A percentile compares a stretch with the other conserved stretches of the same genome.
phyloP scores from a whole-genome alignment of 768 basidiomycete genomes.

The Fomitopsis serialis region DNA sequence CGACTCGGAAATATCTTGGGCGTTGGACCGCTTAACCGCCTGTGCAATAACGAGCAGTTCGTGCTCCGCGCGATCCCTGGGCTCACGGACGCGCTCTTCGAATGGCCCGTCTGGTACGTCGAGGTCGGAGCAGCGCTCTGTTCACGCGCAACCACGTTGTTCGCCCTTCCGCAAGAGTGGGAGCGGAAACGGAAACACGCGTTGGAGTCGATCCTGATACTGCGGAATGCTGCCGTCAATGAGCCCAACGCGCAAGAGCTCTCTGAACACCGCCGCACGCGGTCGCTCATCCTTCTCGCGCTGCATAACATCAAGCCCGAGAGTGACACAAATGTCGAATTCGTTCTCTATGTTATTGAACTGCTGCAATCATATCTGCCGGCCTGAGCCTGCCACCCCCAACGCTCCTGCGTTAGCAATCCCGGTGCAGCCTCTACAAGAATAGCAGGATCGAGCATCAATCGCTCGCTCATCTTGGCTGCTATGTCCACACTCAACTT shows the following conservation, averaged over 20 bases:
- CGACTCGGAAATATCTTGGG: constrained; percentile 80
- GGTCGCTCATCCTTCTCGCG: constrained; percentile 60
- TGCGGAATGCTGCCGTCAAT: constrained; percentile 80
- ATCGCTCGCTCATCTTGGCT: constrained; percentile 72
- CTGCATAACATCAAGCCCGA: constrained; percentile 56
- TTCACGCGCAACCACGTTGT: constrained; percentile 41
- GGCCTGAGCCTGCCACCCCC: constrained; percentile 35
- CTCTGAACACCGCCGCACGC: constrained; percentile 50
- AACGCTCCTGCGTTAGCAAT: constrained; percentile 28
- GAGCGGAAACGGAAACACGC: constrained; percentile 65
- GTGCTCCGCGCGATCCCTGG: constrained; percentile 68
- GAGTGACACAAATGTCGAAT: constrained; percentile 67
- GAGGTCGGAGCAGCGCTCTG: constrained; percentile 48
- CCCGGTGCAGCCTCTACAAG: constrained; percentile 53
- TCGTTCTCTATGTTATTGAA: constrained; percentile 67
- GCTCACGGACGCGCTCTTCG: constrained; percentile 76
- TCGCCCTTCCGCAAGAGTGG: constrained; percentile 47
- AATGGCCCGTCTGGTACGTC: constrained; percentile 85
- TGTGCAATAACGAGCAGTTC: constrained; percentile 79
- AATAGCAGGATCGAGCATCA: constrained; percentile 53
- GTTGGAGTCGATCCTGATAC: constrained; percentile 77
- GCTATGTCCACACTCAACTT: constrained; percentile 55
- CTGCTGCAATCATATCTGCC: constrained; percentile 60
- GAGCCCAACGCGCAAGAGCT: constrained; percentile 64
- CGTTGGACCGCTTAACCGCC: constrained; percentile 80